Conservation (phyloP, 495 filamentous ascomycete species). For the Trichoderma erinaceum region DNA sequence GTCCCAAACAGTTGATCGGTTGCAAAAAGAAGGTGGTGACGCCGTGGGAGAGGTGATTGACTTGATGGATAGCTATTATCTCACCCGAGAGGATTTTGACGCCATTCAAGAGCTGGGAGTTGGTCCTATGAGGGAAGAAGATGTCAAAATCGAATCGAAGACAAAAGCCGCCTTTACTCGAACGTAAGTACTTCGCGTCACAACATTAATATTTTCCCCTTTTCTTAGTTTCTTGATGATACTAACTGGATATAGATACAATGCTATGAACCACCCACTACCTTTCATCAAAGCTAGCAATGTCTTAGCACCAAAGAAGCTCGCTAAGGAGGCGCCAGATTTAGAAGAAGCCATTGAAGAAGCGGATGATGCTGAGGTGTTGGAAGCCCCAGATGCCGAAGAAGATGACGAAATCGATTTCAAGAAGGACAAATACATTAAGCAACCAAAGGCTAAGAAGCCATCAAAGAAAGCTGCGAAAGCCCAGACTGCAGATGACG, state of each 20-base stretch:
- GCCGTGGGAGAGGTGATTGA: slow-evolving; percentile 67
- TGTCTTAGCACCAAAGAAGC: slow-evolving; percentile 62
- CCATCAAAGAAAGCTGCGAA: slow-evolving; percentile 52
- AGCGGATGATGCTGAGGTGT: slow-evolving; percentile 68
- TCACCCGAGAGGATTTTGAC: slow-evolving; percentile 95
- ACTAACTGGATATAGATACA: slow-evolving; percentile 57
- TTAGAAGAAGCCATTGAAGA: slow-evolving; percentile 95
- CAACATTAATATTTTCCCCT: background rate
- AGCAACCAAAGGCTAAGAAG: slow-evolving; percentile 64
- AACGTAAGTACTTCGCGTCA: slow-evolving; percentile 44
- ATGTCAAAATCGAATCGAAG: slow-evolving; percentile 71
- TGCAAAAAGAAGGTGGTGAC: slow-evolving; percentile 69
- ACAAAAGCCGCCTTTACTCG: slow-evolving; percentile 87
- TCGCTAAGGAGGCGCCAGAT: slow-evolving; percentile 75
- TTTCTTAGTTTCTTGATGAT: background rate
- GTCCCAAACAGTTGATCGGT: slow-evolving; percentile 64
- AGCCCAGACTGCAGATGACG: slow-evolving; percentile 44
- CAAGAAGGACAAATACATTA: slow-evolving; percentile 94
- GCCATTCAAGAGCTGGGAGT: slow-evolving; percentile 86
- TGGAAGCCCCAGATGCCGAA: slow-evolving; percentile 54
- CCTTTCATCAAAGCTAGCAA: slow-evolving; percentile 92
- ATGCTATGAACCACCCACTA: slow-evolving; percentile 75
- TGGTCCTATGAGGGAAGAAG: slow-evolving; percentile 68
- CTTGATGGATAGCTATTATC: slow-evolving; percentile 93
- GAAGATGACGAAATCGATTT: slow-evolving; percentile 69